phyloP scores from a whole-genome alignment of 495 filamentous ascomycete genomes.

The Niebla homalea region DNA sequence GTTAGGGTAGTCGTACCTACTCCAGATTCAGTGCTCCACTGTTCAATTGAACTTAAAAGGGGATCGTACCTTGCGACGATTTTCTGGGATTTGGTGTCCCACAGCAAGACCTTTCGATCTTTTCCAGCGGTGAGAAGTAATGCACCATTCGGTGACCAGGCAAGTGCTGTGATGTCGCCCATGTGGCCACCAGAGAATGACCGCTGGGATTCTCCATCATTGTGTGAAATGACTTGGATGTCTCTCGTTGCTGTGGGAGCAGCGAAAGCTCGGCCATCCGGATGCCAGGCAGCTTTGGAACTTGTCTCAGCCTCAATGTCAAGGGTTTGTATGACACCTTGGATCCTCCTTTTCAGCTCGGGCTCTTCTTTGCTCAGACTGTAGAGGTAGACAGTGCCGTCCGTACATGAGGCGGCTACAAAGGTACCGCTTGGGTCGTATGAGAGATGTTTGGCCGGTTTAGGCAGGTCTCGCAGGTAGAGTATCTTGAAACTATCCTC shows the following conservation, averaged over 20 bases:
- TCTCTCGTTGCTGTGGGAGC: constrained; percentile 72
- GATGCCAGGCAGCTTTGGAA: constrained; percentile 76
- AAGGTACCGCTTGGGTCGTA: constrained; percentile 73
- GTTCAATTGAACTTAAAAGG: background rate
- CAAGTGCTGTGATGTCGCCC: constrained; percentile 72
- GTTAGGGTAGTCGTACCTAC: constrained; percentile 58
- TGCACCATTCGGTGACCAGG: constrained; percentile 91
- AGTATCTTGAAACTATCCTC: constrained; percentile 52
- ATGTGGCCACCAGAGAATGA: constrained; percentile 64
- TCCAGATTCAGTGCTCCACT: constrained; percentile 8
- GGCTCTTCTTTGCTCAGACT: constrained; percentile 70
- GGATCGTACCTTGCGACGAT: constrained; percentile 38
- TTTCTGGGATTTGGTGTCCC: constrained; percentile 79
- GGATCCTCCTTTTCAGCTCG: constrained; percentile 64
- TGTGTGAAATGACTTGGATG: constrained; percentile 69
- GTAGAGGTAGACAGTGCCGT: constrained; percentile 81
- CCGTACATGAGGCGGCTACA: constrained; percentile 70
- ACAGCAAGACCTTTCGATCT: constrained; percentile 72
- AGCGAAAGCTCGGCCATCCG: constrained; percentile 84
- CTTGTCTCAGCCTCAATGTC: constrained; percentile 69
- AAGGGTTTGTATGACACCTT: constrained; percentile 66
- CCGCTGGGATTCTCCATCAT: constrained; percentile 78
- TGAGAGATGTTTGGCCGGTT: constrained; percentile 76
- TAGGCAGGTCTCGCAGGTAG: constrained; percentile 65
- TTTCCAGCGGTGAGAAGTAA: constrained; percentile 69